Percentiles rank a stretch among this genome's conserved stretches.
Evolutionary conservation across 1,284 basidiomycete species (phyloP).

Genomic region (Ustilago bromivora): DNA sequence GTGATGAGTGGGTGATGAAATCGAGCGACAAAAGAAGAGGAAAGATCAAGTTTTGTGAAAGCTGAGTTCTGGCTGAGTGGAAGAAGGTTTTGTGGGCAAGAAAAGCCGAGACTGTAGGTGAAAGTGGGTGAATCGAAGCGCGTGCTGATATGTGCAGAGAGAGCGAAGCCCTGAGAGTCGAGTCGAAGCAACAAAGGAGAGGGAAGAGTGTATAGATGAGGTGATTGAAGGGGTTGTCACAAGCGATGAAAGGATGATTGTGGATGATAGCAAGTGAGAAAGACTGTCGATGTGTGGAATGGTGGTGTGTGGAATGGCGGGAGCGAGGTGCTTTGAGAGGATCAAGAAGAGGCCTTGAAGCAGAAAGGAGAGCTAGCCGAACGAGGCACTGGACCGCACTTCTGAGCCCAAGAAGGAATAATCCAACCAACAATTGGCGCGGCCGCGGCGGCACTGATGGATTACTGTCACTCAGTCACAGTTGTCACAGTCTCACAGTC

Average conservation of each 20-base stretch:
- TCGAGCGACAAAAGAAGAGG: background rate
- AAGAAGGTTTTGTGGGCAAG: background rate
- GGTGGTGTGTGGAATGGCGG: slow-evolving; percentile 7
- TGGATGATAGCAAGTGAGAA: background rate
- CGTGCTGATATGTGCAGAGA: background rate
- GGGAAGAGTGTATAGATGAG: slow-evolving; percentile 4
- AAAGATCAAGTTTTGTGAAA: background rate
- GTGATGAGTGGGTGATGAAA: slow-evolving; percentile 3
- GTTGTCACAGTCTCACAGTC: too few species aligned
- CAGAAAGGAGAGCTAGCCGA: background rate
- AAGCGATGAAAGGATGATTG: background rate
- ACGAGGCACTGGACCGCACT: background rate
- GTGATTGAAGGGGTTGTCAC: background rate
- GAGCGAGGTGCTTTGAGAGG: slow-evolving; percentile 1
- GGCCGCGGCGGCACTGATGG: background rate
- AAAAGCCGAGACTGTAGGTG: background rate
- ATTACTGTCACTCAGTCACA: background rate
- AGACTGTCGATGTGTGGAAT: background rate
- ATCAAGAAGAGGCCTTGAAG: background rate
- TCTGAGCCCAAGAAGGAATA: slow-evolving; percentile 3
- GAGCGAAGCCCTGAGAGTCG: background rate
- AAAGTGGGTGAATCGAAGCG: slow-evolving; percentile 6
- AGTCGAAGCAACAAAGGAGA: slow-evolving; percentile 3
- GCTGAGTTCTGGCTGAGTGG: slow-evolving; percentile 6
- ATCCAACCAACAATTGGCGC: background rate